Evolutionary conservation across 331 rosid genomes (phyloP).

Genomic region (Pyracantha coccinea): DNA sequence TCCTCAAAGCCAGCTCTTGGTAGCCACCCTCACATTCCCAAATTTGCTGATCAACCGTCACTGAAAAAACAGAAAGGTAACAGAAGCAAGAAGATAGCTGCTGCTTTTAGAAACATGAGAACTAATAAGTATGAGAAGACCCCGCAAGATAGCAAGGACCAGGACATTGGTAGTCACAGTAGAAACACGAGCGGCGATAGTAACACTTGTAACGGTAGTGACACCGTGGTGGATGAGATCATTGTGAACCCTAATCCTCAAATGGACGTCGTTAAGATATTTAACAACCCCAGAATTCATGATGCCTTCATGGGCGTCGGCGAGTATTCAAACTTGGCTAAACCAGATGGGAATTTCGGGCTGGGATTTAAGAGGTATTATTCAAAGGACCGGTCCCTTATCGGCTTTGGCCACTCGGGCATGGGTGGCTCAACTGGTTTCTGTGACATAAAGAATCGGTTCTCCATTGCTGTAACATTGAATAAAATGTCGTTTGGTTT

Average conservation of each 20-base stretch:
- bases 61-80: constrained; percentile 28
- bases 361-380: constrained; percentile 68
- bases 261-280: constrained; percentile 29
- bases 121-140: constrained; percentile 18
- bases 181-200: constrained; percentile 15
- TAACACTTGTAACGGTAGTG: constrained; percentile 19
- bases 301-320: constrained; percentile 84
- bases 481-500: constrained; percentile 81
- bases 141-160: not conserved
- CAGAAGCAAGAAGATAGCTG: constrained; percentile 23
- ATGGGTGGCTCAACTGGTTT: constrained; percentile 95
- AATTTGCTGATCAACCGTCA: constrained; percentile 29
- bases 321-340: constrained; percentile 37
- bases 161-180: not conserved
- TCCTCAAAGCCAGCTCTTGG: constrained; percentile 71
- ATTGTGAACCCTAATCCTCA: constrained; percentile 5
- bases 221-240: not conserved
- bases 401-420: constrained; percentile 90
- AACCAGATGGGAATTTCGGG: constrained; percentile 57
- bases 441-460: constrained; percentile 53
- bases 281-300: constrained; percentile 54
- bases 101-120: constrained; percentile 10
- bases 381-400: constrained; percentile 48
- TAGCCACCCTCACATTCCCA: constrained; percentile 83
- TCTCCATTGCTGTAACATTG: constrained; percentile 77